Evolutionary conservation across 139 green algal species (phyloP), one percentile per base, ranked within the genome.

Genomic region (Coccomyxa sp.): DNA sequence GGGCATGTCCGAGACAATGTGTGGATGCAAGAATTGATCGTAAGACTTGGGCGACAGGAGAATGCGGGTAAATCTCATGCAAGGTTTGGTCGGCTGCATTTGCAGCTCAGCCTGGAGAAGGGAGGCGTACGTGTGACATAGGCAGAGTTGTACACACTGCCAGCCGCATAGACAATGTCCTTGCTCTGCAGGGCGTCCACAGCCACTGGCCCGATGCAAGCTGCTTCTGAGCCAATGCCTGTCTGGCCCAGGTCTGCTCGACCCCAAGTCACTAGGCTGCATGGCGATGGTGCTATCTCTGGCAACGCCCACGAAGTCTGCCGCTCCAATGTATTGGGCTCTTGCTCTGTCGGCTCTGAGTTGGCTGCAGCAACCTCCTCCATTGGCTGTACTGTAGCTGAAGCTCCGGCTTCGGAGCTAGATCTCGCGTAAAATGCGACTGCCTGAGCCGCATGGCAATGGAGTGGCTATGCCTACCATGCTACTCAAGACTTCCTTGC

Each of bases 191-290:
- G 76, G 5, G 44, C 64, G 41, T 83, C 58, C 50, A 89, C n/a
- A 10, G 58, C 36, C 0, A 44, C 73, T n/a, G 87, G 80, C 29
- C 36, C 40, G 35, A 37, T 2, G n/a, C 31, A 37, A 27, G 68
- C 74, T 3, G 70, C 54, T 6, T 75, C 78, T 54, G 35, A 6
- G 31, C 76, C 73, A 2, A 8, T 70, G 16, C 82, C 87, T 27
- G 91, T 75, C 81, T 92, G 88, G 9, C 83, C 85, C 7, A 84
- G 68, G 39, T 92, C 88, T 8, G 78, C 77, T 3, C 86, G 72
- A 2, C 88, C 88, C 82, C 82, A 92, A 14, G 68, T 73, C 34
- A 78, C 83, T 14, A 92, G 38, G 34, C n/a, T 55, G 34, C 18
- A 64, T 18, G 50, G 18, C 27, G 50, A 18, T 64, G 50, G 5